These are phyloP conservation scores for Pseudocercospora pini-densiflorae DNA, from an alignment of 2,329 filamentous ascomycete species.

Conservation along the genomic window DNA sequence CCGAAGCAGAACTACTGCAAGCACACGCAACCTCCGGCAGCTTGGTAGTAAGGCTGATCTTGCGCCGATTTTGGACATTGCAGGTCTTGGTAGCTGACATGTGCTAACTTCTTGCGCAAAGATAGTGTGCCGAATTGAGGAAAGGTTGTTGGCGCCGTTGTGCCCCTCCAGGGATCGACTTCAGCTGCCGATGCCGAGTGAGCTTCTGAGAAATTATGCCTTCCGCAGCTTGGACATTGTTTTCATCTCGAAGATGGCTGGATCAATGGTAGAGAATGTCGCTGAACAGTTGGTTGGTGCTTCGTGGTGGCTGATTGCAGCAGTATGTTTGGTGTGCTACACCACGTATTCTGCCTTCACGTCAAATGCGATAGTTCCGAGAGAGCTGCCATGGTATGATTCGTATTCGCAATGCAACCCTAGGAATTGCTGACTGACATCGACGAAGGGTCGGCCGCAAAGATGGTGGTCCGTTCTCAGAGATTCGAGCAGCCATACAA, in stretches of 20 bases:
- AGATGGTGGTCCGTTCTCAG: neutral
- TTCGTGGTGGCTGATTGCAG: neutral
- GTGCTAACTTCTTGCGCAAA: neutral
- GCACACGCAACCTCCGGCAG: neutral
- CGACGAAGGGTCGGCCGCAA: neutral
- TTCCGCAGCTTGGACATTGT: neutral
- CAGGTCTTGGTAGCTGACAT: neutral
- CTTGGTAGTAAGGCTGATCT: neutral
- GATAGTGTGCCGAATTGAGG: neutral
- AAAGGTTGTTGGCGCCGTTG: neutral
- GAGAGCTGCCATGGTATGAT: neutral
- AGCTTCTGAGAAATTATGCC: neutral
- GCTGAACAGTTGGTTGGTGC: neutral
- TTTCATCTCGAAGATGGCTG: neutral
- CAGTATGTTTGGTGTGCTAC: neutral
- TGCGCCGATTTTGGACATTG: neutral
- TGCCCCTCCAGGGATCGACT: neutral
- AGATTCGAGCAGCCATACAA: neutral
- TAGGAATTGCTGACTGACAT: neutral
- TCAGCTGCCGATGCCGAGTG: neutral
- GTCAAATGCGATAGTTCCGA: neutral
- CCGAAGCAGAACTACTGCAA: neutral
- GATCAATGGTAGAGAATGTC: neutral
- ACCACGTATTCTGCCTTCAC: neutral
- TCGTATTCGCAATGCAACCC: no score